A percentile compares a stretch with the other conserved stretches of the same genome.
phyloP scores from a whole-genome alignment of 2,329 filamentous ascomycete genomes.

The Colletotrichum neosansevieriae region DNA sequence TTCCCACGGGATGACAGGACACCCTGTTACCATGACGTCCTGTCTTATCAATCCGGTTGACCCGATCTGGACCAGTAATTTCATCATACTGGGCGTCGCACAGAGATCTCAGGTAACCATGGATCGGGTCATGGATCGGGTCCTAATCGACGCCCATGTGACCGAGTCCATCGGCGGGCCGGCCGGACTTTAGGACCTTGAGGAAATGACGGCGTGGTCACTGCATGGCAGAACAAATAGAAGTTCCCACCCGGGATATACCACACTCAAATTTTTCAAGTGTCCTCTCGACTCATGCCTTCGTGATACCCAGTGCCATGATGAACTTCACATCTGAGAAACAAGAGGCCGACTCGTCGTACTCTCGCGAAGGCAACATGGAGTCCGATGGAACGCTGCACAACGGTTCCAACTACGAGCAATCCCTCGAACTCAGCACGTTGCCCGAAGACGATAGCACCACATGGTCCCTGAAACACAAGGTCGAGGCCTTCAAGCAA shows the following conservation, averaged over 20 bases:
- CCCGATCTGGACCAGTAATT: slow-evolving; percentile 11
- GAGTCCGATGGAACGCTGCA: slow-evolving; percentile 38
- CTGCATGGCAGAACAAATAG: slow-evolving; percentile 11
- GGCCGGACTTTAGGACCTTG: background rate
- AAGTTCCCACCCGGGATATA: background rate
- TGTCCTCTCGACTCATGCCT: background rate
- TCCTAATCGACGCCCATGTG: slow-evolving; percentile 1
- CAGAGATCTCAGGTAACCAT: slow-evolving; percentile 24
- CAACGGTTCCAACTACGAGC: slow-evolving; percentile 36
- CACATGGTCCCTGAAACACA: slow-evolving; percentile 61
- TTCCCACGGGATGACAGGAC: slow-evolving; percentile 10
- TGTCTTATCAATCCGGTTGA: background rate
- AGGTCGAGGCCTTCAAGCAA: slow-evolving; percentile 57
- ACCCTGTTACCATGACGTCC: slow-evolving; percentile 1
- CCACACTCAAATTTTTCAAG: background rate
- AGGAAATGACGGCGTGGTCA: background rate
- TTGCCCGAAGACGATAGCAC: slow-evolving; percentile 42
- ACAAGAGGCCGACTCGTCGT: slow-evolving; percentile 10
- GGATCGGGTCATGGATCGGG: no score
- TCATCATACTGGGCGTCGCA: slow-evolving; percentile 1
- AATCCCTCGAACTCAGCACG: slow-evolving; percentile 22
- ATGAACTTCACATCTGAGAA: slow-evolving; percentile 21
- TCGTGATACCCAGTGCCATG: background rate
- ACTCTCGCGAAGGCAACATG: slow-evolving; percentile 29
- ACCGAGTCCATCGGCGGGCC: slow-evolving; percentile 20